These are phyloP conservation scores for Macroventuria anomochaeta DNA, from an alignment of 2,329 filamentous ascomycete species.

Conservation along the genomic window DNA sequence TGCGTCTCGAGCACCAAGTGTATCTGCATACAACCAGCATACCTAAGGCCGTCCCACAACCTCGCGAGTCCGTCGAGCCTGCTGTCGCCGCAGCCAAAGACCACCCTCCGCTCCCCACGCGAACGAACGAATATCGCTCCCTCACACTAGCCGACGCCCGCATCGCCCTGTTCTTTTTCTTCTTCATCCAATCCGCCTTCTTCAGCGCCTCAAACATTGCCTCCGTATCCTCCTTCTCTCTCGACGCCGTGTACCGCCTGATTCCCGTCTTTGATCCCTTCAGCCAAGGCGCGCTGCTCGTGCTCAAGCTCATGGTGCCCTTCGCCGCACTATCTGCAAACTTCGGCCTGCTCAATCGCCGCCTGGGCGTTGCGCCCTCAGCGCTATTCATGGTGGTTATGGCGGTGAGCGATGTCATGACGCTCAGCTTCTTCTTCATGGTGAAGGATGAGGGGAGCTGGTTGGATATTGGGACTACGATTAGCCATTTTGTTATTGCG, in stretches of 20 bases:
- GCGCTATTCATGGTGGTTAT: conserved; percentile 92
- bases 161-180: conserved; percentile 92
- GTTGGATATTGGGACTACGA: conserved; percentile 96
- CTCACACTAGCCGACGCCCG: conserved; percentile 84
- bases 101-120: conserved; percentile 40
- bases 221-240: conserved; percentile 88
- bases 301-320: conserved; percentile 90
- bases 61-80: conserved; percentile 41
- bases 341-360: conserved; percentile 87
- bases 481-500: conserved; percentile 93
- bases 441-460: conserved; percentile 96
- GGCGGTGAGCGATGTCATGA: conserved; percentile 85
- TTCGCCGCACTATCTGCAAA: conserved; percentile 93
- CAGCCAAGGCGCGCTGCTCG: conserved; percentile 82
- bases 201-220: conserved; percentile 97
- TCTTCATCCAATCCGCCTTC: conserved; percentile 91
- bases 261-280: conserved; percentile 94
- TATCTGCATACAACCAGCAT: conserved; percentile 53
- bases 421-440: conserved; percentile 96
- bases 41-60: conserved; percentile 17
- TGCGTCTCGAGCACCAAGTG: conserved; percentile 84
- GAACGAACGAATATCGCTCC: conserved; percentile 62
- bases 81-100: conserved; percentile 49
- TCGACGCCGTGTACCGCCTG: conserved; percentile 87
- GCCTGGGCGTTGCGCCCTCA: conserved; percentile 82